These are phyloP conservation scores for Apiospora pterosperma DNA, from an alignment of 2,329 filamentous ascomycete genomes.

Conservation along the genomic window DNA sequence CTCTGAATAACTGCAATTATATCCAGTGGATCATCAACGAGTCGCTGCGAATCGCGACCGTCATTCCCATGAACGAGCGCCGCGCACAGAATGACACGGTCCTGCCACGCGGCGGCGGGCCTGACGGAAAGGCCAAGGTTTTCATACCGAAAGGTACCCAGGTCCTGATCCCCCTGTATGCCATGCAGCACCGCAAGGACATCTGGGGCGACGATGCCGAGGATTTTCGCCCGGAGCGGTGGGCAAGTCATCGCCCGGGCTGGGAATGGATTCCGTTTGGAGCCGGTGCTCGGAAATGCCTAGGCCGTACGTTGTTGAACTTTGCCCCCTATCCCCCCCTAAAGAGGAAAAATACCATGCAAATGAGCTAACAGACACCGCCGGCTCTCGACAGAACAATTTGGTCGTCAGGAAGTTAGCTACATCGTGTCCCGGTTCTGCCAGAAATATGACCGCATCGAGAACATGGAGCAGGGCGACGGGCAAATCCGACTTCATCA, in stretches of 20 bases:
- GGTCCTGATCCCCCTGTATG: conserved; percentile 22
- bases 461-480: conserved; percentile 26
- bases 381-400: conserved; percentile 16
- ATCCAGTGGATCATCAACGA: conserved; percentile 21
- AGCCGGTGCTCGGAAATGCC: conserved; percentile 29
- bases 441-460: conserved; percentile 23
- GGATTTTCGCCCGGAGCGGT: conserved; percentile 31
- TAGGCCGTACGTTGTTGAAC: conserved; percentile 27
- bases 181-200: conserved; percentile 29
- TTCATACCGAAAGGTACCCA: conserved; percentile 23
- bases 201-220: conserved; percentile 29
- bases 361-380: not conserved
- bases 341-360: not conserved
- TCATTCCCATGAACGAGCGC: conserved; percentile 26
- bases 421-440: conserved; percentile 22
- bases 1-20: conserved; percentile 15
- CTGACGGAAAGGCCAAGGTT: conserved; percentile 22
- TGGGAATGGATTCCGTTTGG: conserved; percentile 31
- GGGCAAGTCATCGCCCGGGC: conserved; percentile 19
- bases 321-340: not conserved
- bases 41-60: conserved; percentile 16
- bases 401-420: conserved; percentile 21
- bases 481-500: conserved; percentile 21
- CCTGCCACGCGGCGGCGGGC: conserved; percentile 28
- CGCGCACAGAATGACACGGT: conserved; percentile 21